Conservation (phyloP, 768 basidiomycete species). For the Suillus brevipes region DNA sequence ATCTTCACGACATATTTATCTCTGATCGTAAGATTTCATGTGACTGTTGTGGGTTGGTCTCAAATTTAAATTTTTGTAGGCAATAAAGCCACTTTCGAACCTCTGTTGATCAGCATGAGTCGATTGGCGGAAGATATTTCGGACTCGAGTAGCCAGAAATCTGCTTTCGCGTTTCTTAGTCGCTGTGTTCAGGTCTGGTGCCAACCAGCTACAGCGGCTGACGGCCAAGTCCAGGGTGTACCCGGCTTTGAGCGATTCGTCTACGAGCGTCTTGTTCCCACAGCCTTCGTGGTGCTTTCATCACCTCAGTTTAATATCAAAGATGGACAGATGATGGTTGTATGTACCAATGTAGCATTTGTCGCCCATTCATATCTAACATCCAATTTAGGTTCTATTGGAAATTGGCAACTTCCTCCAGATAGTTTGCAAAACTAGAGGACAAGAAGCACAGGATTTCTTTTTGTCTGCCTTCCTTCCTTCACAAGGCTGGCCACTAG, state of each 20-base stretch:
- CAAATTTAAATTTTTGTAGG: slow-evolving; percentile 34
- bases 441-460: slow-evolving; percentile 80
- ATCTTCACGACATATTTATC: slow-evolving; percentile 80
- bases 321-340: slow-evolving; percentile 83
- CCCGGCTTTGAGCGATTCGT: slow-evolving; percentile 93
- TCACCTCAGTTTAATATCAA: slow-evolving; percentile 81
- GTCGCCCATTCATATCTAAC: not conserved
- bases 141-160: slow-evolving; percentile 75
- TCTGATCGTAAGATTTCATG: slow-evolving; percentile 66
- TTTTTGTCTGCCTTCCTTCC: slow-evolving; percentile 81
- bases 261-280: slow-evolving; percentile 82
- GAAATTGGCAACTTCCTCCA: slow-evolving; percentile 89
- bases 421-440: slow-evolving; percentile 71
- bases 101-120: slow-evolving; percentile 73
- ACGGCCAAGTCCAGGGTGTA: slow-evolving; percentile 44
- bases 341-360: slow-evolving; percentile 28
- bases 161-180: slow-evolving; percentile 78
- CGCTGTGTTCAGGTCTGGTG: slow-evolving; percentile 71
- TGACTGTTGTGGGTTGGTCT: slow-evolving; percentile 12
- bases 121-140: slow-evolving; percentile 71
- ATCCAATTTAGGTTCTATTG: slow-evolving; percentile 65
- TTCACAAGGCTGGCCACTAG: slow-evolving; percentile 82
- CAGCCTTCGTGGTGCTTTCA: slow-evolving; percentile 80
- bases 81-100: slow-evolving; percentile 69
- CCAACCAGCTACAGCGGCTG: slow-evolving; percentile 41